Conservation (phyloP, 2,329 filamentous ascomycete genomes). For the Dactylellina drechsleri region DNA sequence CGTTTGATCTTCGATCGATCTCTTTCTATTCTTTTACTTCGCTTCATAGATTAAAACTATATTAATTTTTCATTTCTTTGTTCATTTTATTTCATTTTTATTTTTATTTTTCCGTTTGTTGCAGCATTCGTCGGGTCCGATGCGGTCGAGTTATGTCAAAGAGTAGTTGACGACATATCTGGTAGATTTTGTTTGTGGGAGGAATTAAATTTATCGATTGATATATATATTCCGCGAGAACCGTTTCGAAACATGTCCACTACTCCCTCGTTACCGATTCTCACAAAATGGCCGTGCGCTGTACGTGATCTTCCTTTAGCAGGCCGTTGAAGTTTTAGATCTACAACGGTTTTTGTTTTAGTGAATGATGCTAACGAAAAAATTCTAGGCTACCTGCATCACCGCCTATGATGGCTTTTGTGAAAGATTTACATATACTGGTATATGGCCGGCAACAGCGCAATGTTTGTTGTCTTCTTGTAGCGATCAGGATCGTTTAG, state of each 20-base stretch:
- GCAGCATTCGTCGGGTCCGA: too few species aligned
- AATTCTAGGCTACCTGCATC: conserved; percentile 29
- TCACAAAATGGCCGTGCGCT: conserved; percentile 44
- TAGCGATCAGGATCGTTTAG: conserved; percentile 28
- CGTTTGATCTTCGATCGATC: background rate
- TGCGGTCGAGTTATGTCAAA: too few species aligned
- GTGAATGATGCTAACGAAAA: too few species aligned
- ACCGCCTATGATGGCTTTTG: conserved; percentile 43
- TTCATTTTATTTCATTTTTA: too few species aligned
- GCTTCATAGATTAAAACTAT: background rate
- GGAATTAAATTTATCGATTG: too few species aligned
- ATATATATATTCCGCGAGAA: too few species aligned
- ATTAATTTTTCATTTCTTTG: background rate
- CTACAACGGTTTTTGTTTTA: background rate
- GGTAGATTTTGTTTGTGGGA: too few species aligned
- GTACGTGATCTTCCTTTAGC: conserved; percentile 7
- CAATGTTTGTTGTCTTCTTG: conserved; percentile 30
- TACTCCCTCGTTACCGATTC: conserved; percentile 32
- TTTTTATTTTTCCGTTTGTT: too few species aligned
- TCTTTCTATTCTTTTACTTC: conserved; percentile 1
- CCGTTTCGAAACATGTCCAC: conserved; percentile 5
- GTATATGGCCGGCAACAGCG: conserved; percentile 42
- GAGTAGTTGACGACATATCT: too few species aligned
- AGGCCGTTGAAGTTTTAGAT: background rate
- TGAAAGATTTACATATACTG: conserved; percentile 37